Conservation (phyloP, 2,329 filamentous ascomycete genomes). For the Emmonsiellopsis sp. region DNA sequence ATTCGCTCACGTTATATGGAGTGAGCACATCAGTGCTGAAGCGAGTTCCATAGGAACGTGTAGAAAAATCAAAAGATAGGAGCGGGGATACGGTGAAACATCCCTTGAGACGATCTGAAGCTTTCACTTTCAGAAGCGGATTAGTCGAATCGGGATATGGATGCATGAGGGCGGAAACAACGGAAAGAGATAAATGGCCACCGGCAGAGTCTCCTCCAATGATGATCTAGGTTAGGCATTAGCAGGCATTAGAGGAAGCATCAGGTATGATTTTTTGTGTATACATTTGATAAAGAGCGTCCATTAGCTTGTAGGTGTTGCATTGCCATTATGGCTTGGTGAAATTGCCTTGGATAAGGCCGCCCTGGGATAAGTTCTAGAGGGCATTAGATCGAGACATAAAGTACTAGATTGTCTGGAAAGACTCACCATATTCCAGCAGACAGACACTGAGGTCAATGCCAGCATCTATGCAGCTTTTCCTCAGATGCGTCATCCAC, state of each 20-base stretch:
- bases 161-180: background rate
- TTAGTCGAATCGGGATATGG: background rate
- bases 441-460: background rate
- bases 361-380: background rate
- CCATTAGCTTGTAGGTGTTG: background rate
- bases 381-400: background rate
- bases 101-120: background rate
- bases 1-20: background rate
- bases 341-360: background rate
- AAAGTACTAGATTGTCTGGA: no score
- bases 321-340: background rate
- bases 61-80: background rate
- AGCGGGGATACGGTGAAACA: background rate
- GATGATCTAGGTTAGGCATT: background rate
- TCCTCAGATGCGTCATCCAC: background rate
- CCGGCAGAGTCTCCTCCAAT: background rate
- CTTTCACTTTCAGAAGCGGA: background rate
- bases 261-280: background rate
- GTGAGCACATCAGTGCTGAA: background rate
- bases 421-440: background rate
- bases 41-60: background rate
- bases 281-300: background rate
- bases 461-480: background rate
- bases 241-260: background rate
- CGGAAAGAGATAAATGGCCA: background rate